Conservation (phyloP, 139 green algal genomes). For the Chlamydomonas incerta region DNA sequence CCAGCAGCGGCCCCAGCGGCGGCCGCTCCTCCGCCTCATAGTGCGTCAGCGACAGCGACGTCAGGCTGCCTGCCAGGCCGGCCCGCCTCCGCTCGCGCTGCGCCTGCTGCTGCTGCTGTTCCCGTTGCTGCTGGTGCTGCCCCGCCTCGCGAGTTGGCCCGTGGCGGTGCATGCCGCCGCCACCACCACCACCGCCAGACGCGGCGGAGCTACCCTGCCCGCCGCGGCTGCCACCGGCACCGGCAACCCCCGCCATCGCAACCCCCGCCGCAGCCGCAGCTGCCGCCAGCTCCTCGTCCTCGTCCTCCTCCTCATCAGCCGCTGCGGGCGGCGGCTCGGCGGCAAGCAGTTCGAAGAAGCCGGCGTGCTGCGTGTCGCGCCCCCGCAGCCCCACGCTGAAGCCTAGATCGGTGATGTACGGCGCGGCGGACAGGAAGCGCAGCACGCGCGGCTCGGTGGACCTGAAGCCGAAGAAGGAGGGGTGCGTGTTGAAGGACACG, state of each 20-base stretch:
- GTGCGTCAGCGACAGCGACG: slow-evolving; percentile 33
- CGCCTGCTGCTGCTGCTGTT: background rate
- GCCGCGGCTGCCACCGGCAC: background rate
- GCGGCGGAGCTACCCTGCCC: no score
- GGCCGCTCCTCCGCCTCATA: slow-evolving; percentile 38
- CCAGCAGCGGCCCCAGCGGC: slow-evolving; percentile 19
- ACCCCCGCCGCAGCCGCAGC: background rate
- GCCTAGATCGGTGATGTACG: no score
- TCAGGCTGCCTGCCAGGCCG: background rate
- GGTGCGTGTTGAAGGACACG: slow-evolving; percentile 10
- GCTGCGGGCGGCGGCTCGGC: background rate
- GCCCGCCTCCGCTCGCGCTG: background rate
- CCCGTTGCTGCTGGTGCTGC: no score
- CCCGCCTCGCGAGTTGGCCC: no score
- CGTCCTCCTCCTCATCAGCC: no score
- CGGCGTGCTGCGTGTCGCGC: slow-evolving; percentile 4
- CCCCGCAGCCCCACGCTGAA: background rate
- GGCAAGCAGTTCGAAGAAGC: background rate
- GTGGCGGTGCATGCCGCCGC: no score
- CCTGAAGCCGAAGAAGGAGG: slow-evolving; percentile 21
- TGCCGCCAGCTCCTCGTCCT: no score
- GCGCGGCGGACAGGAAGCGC: slow-evolving; percentile 5
- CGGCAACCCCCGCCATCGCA: no score
- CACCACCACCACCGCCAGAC: no score
- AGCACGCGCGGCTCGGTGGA: background rate